These are phyloP conservation scores for Podospora australis DNA, from an alignment of 495 filamentous ascomycete species.

Conservation along the genomic window DNA sequence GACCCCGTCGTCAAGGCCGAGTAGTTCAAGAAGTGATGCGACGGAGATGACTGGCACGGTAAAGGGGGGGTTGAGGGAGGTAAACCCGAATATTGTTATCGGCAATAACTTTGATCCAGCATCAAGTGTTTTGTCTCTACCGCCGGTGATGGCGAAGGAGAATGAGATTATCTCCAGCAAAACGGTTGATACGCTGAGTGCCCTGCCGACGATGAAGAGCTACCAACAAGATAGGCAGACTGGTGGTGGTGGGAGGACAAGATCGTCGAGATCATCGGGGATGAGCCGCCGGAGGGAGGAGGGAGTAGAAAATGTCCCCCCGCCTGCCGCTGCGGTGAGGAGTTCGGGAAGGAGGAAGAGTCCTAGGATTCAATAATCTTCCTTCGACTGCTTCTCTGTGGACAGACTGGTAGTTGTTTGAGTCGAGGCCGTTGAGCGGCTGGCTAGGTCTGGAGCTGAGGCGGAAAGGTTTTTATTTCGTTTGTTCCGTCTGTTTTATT, in stretches of 20 bases:
- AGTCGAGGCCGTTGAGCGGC: too few species aligned
- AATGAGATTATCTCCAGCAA: constrained; percentile 3
- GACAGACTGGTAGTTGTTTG: too few species aligned
- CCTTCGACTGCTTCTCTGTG: too few species aligned
- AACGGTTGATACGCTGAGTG: background rate
- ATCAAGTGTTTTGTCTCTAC: constrained; percentile 22
- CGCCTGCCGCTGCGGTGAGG: constrained; percentile 35
- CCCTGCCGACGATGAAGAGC: constrained; percentile 43
- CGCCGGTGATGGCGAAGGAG: constrained; percentile 28
- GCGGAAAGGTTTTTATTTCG: too few species aligned
- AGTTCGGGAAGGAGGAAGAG: constrained; percentile 46
- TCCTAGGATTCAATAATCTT: constrained; percentile 38
- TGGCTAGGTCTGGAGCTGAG: too few species aligned
- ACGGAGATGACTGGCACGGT: too few species aligned
- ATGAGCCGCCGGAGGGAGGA: constrained; percentile 43
- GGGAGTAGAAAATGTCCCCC: constrained; percentile 56
- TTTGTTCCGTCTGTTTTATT: too few species aligned
- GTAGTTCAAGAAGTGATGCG: too few species aligned
- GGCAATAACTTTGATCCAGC: constrained; percentile 25
- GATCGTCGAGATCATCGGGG: constrained; percentile 35
- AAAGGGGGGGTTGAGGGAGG: constrained; percentile 33
- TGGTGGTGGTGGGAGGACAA: constrained; percentile 36
- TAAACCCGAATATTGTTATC: constrained; percentile 37
- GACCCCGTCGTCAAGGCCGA: constrained; percentile 11
- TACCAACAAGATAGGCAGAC: constrained; percentile 25